A percentile compares a stretch with the other conserved stretches of the same genome.
Conservation (phyloP, 1,284 basidiomycete genomes). For the Melampsora larici-populina region DNA sequence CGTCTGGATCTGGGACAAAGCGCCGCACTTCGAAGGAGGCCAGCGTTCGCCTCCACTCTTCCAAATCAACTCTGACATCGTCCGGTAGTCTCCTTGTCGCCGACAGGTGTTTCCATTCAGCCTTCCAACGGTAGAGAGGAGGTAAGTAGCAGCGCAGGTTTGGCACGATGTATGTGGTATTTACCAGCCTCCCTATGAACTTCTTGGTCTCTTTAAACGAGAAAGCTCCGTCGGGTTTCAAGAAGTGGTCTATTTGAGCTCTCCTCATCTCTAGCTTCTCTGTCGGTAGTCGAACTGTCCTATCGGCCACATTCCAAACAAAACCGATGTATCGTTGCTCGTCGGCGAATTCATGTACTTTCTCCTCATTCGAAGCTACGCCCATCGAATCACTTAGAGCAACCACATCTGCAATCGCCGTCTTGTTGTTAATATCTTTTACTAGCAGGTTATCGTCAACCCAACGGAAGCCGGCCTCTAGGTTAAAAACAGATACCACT, state of each 20-base stretch:
- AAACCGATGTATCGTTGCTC: not conserved
- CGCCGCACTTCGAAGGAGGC: not conserved
- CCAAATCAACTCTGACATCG: not conserved
- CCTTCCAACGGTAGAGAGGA: not conserved
- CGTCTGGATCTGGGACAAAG: not conserved
- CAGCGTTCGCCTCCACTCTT: not conserved
- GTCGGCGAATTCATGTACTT: not conserved
- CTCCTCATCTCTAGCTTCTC: not conserved
- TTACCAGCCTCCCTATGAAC: not conserved
- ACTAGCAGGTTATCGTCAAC: no score
- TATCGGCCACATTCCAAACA: not conserved
- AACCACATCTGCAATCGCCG: not conserved
- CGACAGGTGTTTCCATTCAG: not conserved
- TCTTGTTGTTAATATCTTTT: not conserved
- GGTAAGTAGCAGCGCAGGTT: no score
- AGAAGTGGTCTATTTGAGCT: not conserved
- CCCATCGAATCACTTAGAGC: not conserved
- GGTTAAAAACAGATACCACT: not conserved
- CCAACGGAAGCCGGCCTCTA: not conserved
- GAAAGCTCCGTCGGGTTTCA: not conserved
- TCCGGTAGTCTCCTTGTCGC: not conserved
- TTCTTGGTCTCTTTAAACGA: not conserved
- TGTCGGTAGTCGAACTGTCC: not conserved
- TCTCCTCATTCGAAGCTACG: not conserved
- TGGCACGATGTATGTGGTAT: no score